These are phyloP conservation scores for Bryoerythrophyllum caledonicum DNA, from an alignment of 225 moss, liverwort and hornwort genomes.

Conservation along the genomic window DNA sequence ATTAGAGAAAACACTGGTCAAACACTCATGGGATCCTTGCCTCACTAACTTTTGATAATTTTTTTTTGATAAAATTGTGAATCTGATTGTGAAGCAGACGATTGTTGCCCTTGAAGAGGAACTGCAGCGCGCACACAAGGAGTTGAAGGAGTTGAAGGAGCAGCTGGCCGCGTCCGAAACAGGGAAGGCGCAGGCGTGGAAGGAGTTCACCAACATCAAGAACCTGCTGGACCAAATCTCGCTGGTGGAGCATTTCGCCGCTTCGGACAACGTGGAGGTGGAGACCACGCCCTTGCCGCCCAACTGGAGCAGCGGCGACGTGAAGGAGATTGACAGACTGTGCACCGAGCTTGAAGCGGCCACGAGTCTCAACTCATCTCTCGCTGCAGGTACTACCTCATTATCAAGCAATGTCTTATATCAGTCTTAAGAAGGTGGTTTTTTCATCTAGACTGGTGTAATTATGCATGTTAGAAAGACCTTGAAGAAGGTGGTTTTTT, in stretches of 20 bases:
- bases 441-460: background rate
- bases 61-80: too few relatives aligned
- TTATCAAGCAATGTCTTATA: too few relatives aligned
- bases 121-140: constrained; percentile 35
- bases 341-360: constrained; percentile 37
- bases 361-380: constrained; percentile 28
- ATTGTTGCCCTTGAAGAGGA: constrained; percentile 40
- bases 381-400: constrained; percentile 37
- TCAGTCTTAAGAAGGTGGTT: too few relatives aligned
- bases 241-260: constrained; percentile 51
- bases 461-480: constrained; percentile 9
- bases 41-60: too few relatives aligned
- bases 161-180: constrained; percentile 39
- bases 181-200: constrained; percentile 43
- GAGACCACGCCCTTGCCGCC: constrained; percentile 42
- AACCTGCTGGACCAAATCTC: constrained; percentile 54
- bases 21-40: too few relatives aligned
- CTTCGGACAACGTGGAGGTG: constrained; percentile 51
- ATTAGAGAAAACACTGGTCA: too few relatives aligned
- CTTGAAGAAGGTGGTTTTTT: background rate
- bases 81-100: constrained; percentile 20
- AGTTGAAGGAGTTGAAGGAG: constrained; percentile 36
- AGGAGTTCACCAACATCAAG: constrained; percentile 51
- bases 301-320: constrained; percentile 40
- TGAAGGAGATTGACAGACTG: constrained; percentile 41